Conservation (phyloP, 2,329 filamentous ascomycete genomes). For the Neodidymelliopsis sp. region DNA sequence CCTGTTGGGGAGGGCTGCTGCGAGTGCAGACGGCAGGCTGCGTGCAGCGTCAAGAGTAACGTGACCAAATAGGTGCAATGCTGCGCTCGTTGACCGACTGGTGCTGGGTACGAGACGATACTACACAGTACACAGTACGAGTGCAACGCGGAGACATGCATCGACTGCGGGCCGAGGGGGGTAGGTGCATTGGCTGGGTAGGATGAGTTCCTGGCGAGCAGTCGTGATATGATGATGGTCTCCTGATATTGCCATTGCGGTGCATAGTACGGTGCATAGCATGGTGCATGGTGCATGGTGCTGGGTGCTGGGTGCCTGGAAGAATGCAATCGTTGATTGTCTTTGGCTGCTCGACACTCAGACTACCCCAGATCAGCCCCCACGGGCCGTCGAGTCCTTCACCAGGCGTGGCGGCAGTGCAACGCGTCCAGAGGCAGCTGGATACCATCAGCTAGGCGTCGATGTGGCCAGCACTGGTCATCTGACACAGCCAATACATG, state of each 20-base stretch:
- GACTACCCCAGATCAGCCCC: conserved; percentile 33
- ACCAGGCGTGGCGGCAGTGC: conserved; percentile 29
- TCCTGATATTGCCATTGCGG: conserved; percentile 15
- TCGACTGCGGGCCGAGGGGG: conserved; percentile 31
- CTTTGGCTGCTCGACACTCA: conserved; percentile 25
- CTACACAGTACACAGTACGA: too few relatives aligned
- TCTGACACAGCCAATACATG: conserved; percentile 21
- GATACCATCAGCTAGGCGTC: conserved; percentile 19
- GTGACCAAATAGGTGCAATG: conserved; percentile 1
- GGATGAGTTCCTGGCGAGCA: conserved; percentile 20
- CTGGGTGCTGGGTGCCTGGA: conserved; percentile 4
- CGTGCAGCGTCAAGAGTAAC: conserved; percentile 11
- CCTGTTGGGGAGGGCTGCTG: conserved; percentile 6
- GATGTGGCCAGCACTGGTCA: conserved; percentile 24
- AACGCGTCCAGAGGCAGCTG: conserved; percentile 28
- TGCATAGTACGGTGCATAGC: conserved; percentile 6
- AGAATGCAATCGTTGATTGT: conserved; percentile 19
- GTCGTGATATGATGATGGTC: conserved; percentile 27
- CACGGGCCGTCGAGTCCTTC: conserved; percentile 21
- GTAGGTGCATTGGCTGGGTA: conserved; percentile 13
- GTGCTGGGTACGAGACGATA: conserved; percentile 25
- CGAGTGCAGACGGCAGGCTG: conserved; percentile 6
- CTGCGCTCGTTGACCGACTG: conserved; percentile 19
- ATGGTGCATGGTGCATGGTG: too few relatives aligned
- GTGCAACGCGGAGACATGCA: conserved; percentile 25